Evolutionary conservation across 441 rosid species (phyloP).

Genomic region (Pelargonium myrrhifolium): DNA sequence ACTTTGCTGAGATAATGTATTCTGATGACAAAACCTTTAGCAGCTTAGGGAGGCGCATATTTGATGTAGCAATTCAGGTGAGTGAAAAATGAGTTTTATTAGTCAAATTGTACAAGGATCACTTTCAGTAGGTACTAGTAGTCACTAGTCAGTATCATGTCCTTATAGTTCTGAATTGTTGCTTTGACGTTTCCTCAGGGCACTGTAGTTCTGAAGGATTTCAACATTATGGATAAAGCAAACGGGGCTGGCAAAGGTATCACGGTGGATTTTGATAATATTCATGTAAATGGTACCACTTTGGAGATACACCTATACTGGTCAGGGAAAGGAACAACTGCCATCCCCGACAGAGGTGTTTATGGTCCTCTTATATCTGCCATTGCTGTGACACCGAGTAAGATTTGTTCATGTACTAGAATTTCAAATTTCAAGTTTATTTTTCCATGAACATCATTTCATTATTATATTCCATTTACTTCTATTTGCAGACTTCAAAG

Average conservation of each 20-base stretch:
- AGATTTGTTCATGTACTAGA: conserved; percentile 15
- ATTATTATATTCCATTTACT: neutral
- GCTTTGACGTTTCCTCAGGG: conserved; percentile 36
- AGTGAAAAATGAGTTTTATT: conserved; percentile 16
- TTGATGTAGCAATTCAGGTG: conserved; percentile 75
- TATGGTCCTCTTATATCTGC: conserved; percentile 91
- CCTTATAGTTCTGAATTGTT: neutral
- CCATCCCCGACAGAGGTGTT: conserved; percentile 55
- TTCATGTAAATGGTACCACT: conserved; percentile 50
- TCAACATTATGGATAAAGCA: conserved; percentile 52
- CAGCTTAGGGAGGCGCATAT: conserved; percentile 64
- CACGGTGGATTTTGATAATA: conserved; percentile 16
- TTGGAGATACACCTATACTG: conserved; percentile 70
- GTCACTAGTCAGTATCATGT: neutral
- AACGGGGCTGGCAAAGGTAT: conserved; percentile 49
- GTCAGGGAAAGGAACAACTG: conserved; percentile 78
- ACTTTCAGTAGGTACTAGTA: too few species aligned
- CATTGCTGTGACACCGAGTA: conserved; percentile 68
- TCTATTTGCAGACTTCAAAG: conserved; percentile 46
- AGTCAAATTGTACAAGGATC: too few species aligned
- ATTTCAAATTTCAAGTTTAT: neutral
- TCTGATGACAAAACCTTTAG: conserved; percentile 31
- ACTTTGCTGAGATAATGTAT: conserved; percentile 83
- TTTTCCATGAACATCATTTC: neutral
- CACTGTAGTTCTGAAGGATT: conserved; percentile 35